phyloP scores from a whole-genome alignment of 345 rosid genomes.

The Lepidium africanum region DNA sequence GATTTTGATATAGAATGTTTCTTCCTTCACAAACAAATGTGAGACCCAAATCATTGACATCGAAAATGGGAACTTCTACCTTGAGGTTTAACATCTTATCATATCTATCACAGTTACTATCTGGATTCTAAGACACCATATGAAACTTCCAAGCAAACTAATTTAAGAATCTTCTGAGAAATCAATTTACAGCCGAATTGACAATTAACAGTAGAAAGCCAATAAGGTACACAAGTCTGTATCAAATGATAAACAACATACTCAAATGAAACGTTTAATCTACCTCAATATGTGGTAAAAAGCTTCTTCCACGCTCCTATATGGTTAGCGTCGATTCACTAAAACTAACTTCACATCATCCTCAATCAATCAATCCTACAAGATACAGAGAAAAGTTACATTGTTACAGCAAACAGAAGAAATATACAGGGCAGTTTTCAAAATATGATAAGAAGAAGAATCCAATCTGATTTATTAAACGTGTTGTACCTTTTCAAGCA shows the following conservation, averaged over 20 bases:
- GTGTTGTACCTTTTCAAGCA: conserved; percentile 34
- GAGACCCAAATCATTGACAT: not conserved
- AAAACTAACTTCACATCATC: conserved; percentile 15
- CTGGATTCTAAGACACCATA: not conserved
- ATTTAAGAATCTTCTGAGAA: not conserved
- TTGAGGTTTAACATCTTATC: not conserved
- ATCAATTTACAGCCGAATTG: not conserved
- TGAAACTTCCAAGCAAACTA: not conserved
- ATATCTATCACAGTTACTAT: not conserved
- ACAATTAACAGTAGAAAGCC: no score
- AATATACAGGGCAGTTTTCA: not conserved
- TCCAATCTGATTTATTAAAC: not conserved
- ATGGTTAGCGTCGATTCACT: not conserved
- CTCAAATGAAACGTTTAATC: no score
- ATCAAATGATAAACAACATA: not conserved
- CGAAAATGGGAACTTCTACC: not conserved
- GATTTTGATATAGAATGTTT: not conserved
- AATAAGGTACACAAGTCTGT: not conserved
- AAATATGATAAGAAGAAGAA: not conserved
- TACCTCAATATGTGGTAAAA: conserved; percentile 10
- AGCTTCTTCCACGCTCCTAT: not conserved
- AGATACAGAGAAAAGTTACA: not conserved
- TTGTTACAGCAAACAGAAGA: not conserved
- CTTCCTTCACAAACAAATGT: not conserved
- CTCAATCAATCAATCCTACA: conserved; percentile 8